Base-by-base conservation (phyloP, 2,329 filamentous ascomycete genomes). In the Arthrobotrys sinensis region DNA sequence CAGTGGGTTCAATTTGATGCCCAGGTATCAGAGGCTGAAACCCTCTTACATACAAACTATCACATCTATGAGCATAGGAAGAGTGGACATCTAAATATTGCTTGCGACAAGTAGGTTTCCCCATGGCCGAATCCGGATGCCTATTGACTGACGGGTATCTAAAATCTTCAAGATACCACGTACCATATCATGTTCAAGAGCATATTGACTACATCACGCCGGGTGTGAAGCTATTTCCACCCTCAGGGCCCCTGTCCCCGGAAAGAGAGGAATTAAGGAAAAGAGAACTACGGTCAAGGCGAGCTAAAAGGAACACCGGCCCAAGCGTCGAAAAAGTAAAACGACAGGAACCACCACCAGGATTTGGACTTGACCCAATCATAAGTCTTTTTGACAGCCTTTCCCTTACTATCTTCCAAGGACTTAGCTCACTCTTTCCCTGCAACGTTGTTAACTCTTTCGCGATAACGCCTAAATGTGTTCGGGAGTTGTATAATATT, bases 201-300 rank as follows among this genome's bases (percentile, higher is more conserved):
- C 87, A 89, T 72, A 84, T 89, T 64, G 88, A 89, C 82, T 89
- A 89, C 81, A 86, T 90, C 43, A 89, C 86, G 0, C 88, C 88
- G 0, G 88, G 87, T 14, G 86, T 88, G 79, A 88, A 87, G 78
- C 84, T 89, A n/a, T 83, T 83, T 36, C 68, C 45, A 8, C 45
- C 52, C 5, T 72, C 68, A 16, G 68, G 68, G 12, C 68, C 68
- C n/a, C 45, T 64, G 10, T 71, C 67, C 14, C 45, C 57, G 7
- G 60, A 53, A 45, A 14, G 57, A 12, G 24, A 55, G 14, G 19
- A 38, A 53, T 36, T 52, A 24, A 53, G 2, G 4, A 67, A 43
- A n/a, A 55, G 52, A n/a, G 48, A 28, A 32, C 12, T 52, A 32
- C 48, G 32, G 28, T 52, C 24, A 32, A 52, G 28, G 16, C 28